Percentiles rank a stretch among this genome's conserved stretches.
phyloP scores from a whole-genome alignment of 345 rosid genomes.

The Hibiscus tridactylites region DNA sequence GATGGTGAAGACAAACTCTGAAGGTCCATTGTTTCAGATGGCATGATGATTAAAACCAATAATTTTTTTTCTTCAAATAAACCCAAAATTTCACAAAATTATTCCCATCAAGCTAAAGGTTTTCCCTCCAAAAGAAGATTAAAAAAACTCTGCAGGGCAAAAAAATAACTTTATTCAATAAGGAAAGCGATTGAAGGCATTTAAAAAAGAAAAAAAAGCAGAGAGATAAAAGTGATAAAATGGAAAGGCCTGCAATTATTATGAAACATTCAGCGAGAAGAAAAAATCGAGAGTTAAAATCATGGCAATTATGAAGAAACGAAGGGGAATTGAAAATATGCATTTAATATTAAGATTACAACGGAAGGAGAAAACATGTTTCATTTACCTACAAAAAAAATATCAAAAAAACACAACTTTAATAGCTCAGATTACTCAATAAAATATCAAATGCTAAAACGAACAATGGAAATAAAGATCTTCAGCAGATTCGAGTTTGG shows the following conservation, averaged over 20 bases:
- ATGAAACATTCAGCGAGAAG: neutral
- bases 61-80: neutral
- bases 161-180: neutral
- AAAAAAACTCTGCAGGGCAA: neutral
- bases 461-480: too few species aligned
- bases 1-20: conserved; percentile 30
- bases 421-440: too few species aligned
- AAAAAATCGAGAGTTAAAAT: conserved; percentile 6
- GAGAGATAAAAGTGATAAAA: conserved; percentile 1
- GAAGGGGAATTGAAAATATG: neutral
- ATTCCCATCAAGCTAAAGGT: neutral
- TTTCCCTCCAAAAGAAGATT: neutral
- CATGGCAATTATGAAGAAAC: neutral
- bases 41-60: conserved; percentile 21
- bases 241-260: neutral
- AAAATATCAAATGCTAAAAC: too few species aligned
- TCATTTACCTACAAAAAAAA: neutral
- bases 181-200: neutral
- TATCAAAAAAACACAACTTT: neutral
- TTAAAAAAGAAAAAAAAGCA: neutral
- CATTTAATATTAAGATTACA: conserved; percentile 12
- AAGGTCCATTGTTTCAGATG: conserved; percentile 29
- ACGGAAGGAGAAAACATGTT: neutral
- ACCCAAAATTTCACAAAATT: neutral
- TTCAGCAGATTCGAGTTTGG: too few species aligned